These are phyloP conservation scores for Eragrostis curvula DNA, from an alignment of 176 grass and related monocot species.

Conservation along the genomic window DNA sequence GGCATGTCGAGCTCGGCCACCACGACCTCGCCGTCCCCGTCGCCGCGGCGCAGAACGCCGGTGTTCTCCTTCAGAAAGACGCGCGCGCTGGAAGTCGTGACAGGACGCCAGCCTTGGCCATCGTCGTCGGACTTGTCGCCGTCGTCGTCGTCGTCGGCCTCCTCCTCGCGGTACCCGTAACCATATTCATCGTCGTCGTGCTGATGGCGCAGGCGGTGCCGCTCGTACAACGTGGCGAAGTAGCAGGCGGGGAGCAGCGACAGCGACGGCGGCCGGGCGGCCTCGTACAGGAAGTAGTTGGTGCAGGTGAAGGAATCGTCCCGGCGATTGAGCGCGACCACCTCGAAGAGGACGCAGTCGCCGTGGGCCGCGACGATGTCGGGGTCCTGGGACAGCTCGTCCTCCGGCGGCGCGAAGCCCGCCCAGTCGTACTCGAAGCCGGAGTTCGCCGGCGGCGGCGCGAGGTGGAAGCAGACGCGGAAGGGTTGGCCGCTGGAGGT, in stretches of 20 bases:
- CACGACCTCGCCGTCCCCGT: not conserved
- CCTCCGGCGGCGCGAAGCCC: too few relatives aligned
- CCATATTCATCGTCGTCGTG: too few relatives aligned
- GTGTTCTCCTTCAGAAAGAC: too few relatives aligned
- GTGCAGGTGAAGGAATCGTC: fast-evolving
- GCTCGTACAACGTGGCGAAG: too few relatives aligned
- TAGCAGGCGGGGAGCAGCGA: not conserved
- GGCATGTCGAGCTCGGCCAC: not conserved
- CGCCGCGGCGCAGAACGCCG: too few relatives aligned
- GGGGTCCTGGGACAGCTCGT: not conserved
- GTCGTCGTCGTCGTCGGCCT: too few relatives aligned
- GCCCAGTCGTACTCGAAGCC: not conserved
- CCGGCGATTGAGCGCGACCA: not conserved
- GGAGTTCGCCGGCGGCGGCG: not conserved
- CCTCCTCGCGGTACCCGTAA: too few relatives aligned
- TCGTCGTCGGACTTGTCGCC: too few relatives aligned
- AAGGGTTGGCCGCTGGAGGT: not conserved
- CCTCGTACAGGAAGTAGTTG: not conserved
- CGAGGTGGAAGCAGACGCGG: not conserved
- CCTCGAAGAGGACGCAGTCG: conserved; percentile 7
- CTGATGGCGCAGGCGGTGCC: too few relatives aligned
- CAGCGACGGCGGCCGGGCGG: not conserved
- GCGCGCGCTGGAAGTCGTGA: too few relatives aligned
- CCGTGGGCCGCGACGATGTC: not conserved
- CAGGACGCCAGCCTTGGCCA: not conserved